Conservation (phyloP, 2,329 filamentous ascomycete species). For the Trichoderma sp. region DNA sequence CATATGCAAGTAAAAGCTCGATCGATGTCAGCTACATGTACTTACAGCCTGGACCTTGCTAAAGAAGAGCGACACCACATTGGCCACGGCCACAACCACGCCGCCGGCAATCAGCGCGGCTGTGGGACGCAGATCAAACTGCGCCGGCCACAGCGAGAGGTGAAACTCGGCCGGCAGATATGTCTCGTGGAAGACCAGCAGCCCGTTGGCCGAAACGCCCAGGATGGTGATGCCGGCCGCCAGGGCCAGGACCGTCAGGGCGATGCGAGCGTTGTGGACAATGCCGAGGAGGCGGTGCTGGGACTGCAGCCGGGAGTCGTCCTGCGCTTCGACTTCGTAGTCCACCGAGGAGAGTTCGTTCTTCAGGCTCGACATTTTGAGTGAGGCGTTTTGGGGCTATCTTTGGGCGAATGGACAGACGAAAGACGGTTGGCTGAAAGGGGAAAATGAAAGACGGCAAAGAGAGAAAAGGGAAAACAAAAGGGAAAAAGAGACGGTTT, state of each 20-base stretch:
- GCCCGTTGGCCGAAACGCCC: conserved; percentile 55
- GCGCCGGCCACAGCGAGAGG: conserved; percentile 59
- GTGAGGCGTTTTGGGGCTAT: background rate
- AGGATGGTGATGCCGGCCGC: conserved; percentile 55
- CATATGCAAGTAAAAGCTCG: background rate
- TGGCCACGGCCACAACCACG: conserved; percentile 51
- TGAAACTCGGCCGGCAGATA: conserved; percentile 49
- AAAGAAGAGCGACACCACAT: conserved; percentile 49
- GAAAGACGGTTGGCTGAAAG: conserved; percentile 2
- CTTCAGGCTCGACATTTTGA: conserved; percentile 40
- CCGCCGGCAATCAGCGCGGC: conserved; percentile 56
- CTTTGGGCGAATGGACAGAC: background rate
- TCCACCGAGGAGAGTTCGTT: conserved; percentile 47
- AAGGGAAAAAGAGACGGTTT: background rate
- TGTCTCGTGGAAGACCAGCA: conserved; percentile 58
- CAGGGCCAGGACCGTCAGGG: conserved; percentile 53
- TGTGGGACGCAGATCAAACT: conserved; percentile 59
- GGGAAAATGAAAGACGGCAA: background rate
- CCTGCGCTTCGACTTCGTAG: conserved; percentile 50
- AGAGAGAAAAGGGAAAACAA: background rate
- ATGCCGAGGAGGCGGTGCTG: conserved; percentile 44
- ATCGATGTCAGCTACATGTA: conserved; percentile 22
- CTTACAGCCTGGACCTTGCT: conserved; percentile 55
- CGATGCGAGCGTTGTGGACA: conserved; percentile 49
- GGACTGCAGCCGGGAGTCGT: conserved; percentile 39